These are phyloP conservation scores for Cryptomeria japonica DNA, from an alignment of 75 land plant species.

Conservation along the genomic window DNA sequence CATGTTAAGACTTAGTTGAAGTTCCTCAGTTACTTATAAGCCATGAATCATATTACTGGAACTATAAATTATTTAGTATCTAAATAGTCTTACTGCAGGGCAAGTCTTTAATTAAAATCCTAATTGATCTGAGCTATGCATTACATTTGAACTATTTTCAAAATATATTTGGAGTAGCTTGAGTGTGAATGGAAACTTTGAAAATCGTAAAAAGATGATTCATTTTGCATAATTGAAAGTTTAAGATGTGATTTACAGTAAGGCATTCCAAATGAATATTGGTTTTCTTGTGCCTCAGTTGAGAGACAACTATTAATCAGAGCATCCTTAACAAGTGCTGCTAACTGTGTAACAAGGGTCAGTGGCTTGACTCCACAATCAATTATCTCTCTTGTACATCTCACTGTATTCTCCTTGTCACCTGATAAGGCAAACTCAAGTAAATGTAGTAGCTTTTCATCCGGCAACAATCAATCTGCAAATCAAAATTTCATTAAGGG, in stretches of 20 bases:
- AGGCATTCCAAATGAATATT: conserved; percentile 27
- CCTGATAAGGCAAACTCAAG: conserved; percentile 60
- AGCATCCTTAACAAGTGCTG: conserved; percentile 67
- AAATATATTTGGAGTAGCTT: neutral
- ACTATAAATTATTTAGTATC: neutral
- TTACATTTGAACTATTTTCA: neutral
- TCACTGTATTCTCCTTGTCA: conserved; percentile 58
- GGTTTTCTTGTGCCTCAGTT: conserved; percentile 19
- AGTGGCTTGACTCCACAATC: conserved; percentile 57
- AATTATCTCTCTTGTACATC: conserved; percentile 61
- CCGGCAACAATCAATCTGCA: conserved; percentile 67
- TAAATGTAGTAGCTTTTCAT: conserved; percentile 61
- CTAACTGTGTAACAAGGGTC: conserved; percentile 54
- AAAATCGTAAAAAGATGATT: neutral
- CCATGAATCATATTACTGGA: neutral
- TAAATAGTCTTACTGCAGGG: no score
- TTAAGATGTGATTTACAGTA: conserved; percentile 32
- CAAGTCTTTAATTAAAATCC: neutral
- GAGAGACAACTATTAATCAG: conserved; percentile 42
- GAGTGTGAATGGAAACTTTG: neutral
- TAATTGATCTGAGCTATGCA: neutral
- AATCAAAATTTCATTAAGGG: neutral
- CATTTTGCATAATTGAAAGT: neutral
- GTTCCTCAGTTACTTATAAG: neutral
- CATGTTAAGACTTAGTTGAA: neutral